phyloP scores from a whole-genome alignment of 345 rosid genomes.

The Combretum micranthum region DNA sequence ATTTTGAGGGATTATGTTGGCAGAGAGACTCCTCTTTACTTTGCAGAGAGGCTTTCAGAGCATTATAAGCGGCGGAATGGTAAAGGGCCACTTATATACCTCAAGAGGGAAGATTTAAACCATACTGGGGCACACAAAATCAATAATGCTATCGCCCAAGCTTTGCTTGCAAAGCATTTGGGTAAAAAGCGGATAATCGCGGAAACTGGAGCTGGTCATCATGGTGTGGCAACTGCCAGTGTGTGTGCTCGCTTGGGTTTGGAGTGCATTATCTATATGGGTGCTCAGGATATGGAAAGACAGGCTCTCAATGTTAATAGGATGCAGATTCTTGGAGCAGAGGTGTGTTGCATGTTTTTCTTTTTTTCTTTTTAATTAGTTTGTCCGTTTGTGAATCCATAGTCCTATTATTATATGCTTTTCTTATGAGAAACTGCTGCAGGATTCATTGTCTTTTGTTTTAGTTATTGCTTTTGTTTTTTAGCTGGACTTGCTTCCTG shows the following conservation, averaged over 20 bases:
- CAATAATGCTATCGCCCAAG: slow-evolving; percentile 88
- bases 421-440: no score
- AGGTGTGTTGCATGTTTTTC: slow-evolving; percentile 43
- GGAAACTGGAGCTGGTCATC: slow-evolving; percentile 97
- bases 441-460: no score
- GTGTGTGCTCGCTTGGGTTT: slow-evolving; percentile 87
- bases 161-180: slow-evolving; percentile 76
- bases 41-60: slow-evolving; percentile 79
- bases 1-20: slow-evolving; percentile 94
- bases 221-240: slow-evolving; percentile 95
- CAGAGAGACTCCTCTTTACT: slow-evolving; percentile 85
- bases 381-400: background rate
- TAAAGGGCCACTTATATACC: slow-evolving; percentile 76
- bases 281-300: slow-evolving; percentile 94
- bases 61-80: slow-evolving; percentile 71
- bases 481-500: no score
- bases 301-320: slow-evolving; percentile 89
- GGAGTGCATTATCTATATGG: slow-evolving; percentile 83
- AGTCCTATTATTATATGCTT: background rate
- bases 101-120: slow-evolving; percentile 95
- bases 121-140: slow-evolving; percentile 95
- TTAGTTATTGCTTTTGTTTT: no score
- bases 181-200: slow-evolving; percentile 84
- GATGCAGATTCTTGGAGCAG: slow-evolving; percentile 88
- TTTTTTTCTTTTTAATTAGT: no score